These are phyloP conservation scores for Schwanniomyces pseudopolymorphus DNA, from an alignment of 805 yeast genomes.

Conservation along the genomic window DNA sequence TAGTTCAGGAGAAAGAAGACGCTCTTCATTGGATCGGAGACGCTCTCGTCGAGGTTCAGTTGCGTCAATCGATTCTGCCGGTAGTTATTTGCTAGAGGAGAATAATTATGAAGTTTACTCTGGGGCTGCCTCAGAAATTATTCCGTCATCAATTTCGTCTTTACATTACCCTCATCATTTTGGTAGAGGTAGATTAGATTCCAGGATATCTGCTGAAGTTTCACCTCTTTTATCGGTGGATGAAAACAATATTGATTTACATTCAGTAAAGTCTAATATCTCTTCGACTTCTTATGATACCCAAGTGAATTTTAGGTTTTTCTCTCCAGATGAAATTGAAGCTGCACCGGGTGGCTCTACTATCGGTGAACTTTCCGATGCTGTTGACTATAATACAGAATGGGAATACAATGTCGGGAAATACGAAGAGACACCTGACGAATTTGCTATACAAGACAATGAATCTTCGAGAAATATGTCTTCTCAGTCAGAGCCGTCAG, in stretches of 20 bases:
- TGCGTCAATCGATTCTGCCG: slow-evolving; percentile 28
- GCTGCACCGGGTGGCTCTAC: slow-evolving; percentile 88
- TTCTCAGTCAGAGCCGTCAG: slow-evolving; percentile 5
- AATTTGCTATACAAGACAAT: slow-evolving; percentile 1
- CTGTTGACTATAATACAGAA: slow-evolving; percentile 69
- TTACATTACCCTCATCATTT: slow-evolving; percentile 70
- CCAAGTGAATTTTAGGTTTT: slow-evolving; percentile 65
- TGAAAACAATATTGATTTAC: slow-evolving; percentile 29
- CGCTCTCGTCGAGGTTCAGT: slow-evolving; percentile 28
- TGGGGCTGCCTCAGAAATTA: slow-evolving; percentile 73
- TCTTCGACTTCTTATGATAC: slow-evolving; percentile 38
- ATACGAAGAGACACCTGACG: slow-evolving; percentile 15
- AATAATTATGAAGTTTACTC: slow-evolving; percentile 71
- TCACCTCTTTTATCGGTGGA: slow-evolving; percentile 33
- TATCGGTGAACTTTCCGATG: slow-evolving; percentile 52
- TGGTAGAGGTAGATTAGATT: slow-evolving; percentile 18
- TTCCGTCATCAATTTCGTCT: slow-evolving; percentile 76
- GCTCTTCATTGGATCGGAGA: slow-evolving; percentile 22
- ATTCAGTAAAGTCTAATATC: slow-evolving; percentile 33
- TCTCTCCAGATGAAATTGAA: slow-evolving; percentile 79
- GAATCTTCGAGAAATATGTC: neutral
- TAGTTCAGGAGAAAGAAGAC: slow-evolving; percentile 15
- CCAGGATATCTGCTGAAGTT: slow-evolving; percentile 24
- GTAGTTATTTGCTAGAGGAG: slow-evolving; percentile 44
- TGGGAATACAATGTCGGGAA: slow-evolving; percentile 67